Evolutionary conservation across 331 rosid genomes (phyloP).

Genomic region (Rosa hybrid): DNA sequence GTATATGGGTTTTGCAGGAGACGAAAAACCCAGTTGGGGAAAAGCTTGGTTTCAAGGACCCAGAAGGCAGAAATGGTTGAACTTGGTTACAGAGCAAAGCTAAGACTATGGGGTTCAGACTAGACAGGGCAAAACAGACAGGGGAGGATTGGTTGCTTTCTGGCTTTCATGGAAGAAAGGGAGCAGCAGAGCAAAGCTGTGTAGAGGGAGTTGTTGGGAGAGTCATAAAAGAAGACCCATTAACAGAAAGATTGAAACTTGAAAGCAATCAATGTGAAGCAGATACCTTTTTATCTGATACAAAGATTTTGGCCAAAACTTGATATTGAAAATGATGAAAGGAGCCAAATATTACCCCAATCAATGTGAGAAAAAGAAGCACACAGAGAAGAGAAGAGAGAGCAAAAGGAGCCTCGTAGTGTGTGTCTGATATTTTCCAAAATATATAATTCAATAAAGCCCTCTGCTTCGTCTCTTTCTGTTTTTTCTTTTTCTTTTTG

Average conservation of each 20-base stretch:
- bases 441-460: background rate
- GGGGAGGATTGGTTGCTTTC: constrained; percentile 7
- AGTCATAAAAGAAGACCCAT: constrained; percentile 34
- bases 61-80: constrained; percentile 18
- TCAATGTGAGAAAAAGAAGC: background rate
- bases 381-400: background rate
- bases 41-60: constrained; percentile 28
- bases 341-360: background rate
- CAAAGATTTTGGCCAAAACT: constrained; percentile 25
- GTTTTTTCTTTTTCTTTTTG: background rate
- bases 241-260: constrained; percentile 24
- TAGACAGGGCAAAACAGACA: constrained; percentile 14
- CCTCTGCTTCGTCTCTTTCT: background rate
- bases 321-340: constrained; percentile 18
- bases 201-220: constrained; percentile 34
- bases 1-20: constrained; percentile 27
- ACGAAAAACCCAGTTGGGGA: constrained; percentile 19
- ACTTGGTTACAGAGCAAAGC: constrained; percentile 17
- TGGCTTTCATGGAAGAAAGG: constrained; percentile 24
- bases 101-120: background rate
- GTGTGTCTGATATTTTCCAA: constrained; percentile 30
- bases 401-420: constrained; percentile 33
- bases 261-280: constrained; percentile 14
- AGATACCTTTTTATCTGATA: constrained; percentile 19
- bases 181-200: constrained; percentile 16